Conservation (phyloP, 2,329 filamentous ascomycete genomes). For the Hymenoscyphus fructigenus region DNA sequence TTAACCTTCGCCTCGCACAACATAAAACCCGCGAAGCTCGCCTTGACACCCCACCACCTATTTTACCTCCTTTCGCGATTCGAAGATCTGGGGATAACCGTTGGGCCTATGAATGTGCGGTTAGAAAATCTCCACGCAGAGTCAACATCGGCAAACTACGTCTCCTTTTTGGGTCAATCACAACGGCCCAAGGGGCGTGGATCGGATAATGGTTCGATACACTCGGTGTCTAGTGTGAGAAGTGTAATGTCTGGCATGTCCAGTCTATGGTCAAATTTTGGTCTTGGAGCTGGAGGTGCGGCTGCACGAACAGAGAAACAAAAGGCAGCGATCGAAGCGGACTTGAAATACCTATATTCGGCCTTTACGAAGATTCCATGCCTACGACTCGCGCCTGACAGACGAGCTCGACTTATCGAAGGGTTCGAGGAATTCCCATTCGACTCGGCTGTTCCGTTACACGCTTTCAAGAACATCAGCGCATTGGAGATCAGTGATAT, state of each 20-base stretch:
- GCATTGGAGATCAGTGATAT: slow-evolving; percentile 92
- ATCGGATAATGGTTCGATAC: slow-evolving; percentile 86
- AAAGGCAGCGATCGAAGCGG: slow-evolving; percentile 79
- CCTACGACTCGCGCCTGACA: slow-evolving; percentile 85
- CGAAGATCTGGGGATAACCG: slow-evolving; percentile 84
- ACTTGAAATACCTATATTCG: slow-evolving; percentile 95
- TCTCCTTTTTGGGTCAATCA: slow-evolving; percentile 86
- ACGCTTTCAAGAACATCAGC: slow-evolving; percentile 95
- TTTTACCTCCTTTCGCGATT: slow-evolving; percentile 96
- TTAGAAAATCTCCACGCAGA: slow-evolving; percentile 92
- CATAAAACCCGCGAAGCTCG: slow-evolving; percentile 86
- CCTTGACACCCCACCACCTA: slow-evolving; percentile 91
- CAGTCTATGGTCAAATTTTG: slow-evolving; percentile 84
- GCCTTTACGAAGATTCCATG: slow-evolving; percentile 98
- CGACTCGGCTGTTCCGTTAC: slow-evolving; percentile 93
- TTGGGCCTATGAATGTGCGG: slow-evolving; percentile 94
- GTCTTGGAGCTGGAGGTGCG: slow-evolving; percentile 76
- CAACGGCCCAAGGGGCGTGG: slow-evolving; percentile 76
- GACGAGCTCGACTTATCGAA: slow-evolving; percentile 82
- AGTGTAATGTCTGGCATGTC: slow-evolving; percentile 98
- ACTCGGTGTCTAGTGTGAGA: slow-evolving; percentile 92
- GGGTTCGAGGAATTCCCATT: slow-evolving; percentile 98
- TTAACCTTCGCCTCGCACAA: slow-evolving; percentile 81
- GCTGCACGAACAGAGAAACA: slow-evolving; percentile 84
- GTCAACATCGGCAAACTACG: slow-evolving; percentile 84